Conservation (phyloP, 306 rosid species). For the Prunus fruticosa region DNA sequence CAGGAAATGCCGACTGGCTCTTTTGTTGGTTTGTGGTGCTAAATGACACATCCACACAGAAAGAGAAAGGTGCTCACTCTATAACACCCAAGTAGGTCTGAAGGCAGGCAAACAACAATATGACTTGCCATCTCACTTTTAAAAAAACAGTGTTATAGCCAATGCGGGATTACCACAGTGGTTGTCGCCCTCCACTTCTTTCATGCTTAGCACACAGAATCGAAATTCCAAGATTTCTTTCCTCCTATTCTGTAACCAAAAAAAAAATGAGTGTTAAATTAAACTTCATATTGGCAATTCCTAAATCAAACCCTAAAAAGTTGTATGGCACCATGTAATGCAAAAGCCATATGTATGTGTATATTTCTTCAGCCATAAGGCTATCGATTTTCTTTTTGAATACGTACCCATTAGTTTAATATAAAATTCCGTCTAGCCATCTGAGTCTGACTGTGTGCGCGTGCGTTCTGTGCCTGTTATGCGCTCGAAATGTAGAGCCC, state of each 20-base stretch:
- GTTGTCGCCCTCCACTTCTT: no score
- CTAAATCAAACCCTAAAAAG: background rate
- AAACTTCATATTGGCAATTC: background rate
- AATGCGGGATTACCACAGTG: no score
- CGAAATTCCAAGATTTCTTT: no score
- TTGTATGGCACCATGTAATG: background rate
- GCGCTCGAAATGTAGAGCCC: background rate
- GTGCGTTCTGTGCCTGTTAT: background rate
- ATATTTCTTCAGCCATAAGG: no score
- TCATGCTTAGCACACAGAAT: rapidly evolving
- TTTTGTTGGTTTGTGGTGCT: slow-evolving; percentile 23
- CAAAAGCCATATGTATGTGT: background rate
- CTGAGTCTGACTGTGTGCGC: background rate
- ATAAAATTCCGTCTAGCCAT: no score
- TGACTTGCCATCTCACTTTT: slow-evolving; percentile 21
- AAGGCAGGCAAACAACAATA: slow-evolving; percentile 24
- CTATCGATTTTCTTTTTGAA: no score
- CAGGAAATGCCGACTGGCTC: slow-evolving; percentile 26
- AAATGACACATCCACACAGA: slow-evolving; percentile 29
- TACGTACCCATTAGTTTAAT: no score
- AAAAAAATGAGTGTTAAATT: no score
- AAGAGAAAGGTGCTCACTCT: slow-evolving; percentile 2
- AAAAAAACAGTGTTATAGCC: background rate
- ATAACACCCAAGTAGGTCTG: slow-evolving; percentile 15
- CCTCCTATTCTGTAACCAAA: no score